phyloP scores from a whole-genome alignment of 345 rosid species.

The Orychophragmus violaceus region DNA sequence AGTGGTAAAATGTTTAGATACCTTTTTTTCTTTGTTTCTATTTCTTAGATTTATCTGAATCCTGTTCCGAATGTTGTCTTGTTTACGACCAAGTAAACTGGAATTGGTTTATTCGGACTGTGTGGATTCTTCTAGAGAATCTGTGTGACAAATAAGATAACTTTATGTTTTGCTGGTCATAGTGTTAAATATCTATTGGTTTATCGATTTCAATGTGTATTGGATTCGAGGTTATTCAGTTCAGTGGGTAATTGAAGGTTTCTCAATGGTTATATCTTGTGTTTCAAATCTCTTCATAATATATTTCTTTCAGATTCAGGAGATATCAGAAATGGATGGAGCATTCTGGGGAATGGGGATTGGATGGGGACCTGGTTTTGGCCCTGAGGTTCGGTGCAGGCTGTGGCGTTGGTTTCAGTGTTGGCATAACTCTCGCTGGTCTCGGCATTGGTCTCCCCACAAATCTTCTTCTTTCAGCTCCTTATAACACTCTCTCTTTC shows the following conservation, averaged over 20 bases:
- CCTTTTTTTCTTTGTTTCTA: no score
- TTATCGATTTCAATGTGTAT: not conserved
- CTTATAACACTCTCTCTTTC: constrained; percentile 28
- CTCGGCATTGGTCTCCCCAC: constrained; percentile 87
- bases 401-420: constrained; percentile 81
- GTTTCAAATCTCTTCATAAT: no score
- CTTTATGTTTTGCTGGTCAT: not conserved
- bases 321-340: constrained; percentile 79
- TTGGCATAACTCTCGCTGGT: constrained; percentile 77
- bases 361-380: constrained; percentile 98
- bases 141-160: not conserved
- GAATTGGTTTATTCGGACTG: no score
- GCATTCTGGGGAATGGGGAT: constrained; percentile 95
- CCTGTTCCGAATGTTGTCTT: no score
- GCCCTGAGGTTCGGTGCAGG: constrained; percentile 95
- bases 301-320: no score
- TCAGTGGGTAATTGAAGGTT: no score
- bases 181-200: not conserved
- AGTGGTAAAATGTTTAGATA: no score
- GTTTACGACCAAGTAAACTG: no score
- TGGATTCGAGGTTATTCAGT: not conserved
- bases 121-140: not conserved
- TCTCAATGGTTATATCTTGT: no score
- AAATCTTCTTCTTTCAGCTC: constrained; percentile 44
- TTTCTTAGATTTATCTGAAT: no score